These are phyloP conservation scores for Prunus kanzakura DNA, from an alignment of 306 rosid species.

Conservation along the genomic window DNA sequence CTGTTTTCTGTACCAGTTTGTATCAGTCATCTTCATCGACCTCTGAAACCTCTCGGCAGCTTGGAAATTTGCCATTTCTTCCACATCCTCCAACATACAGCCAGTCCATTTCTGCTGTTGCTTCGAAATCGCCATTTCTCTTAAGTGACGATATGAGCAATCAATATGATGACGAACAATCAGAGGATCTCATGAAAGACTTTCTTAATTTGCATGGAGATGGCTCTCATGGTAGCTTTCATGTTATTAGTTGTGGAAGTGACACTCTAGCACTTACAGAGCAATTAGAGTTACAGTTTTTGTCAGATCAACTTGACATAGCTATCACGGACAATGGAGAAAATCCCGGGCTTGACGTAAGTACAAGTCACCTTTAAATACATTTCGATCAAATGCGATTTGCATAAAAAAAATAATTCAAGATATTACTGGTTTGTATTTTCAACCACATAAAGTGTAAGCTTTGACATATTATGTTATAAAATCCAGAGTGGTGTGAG, in stretches of 20 bases:
- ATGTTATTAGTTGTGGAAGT: conserved; percentile 21
- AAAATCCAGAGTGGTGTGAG: neutral
- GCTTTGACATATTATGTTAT: no score
- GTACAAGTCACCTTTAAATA: neutral
- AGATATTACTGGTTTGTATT: neutral
- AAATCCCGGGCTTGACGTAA: conserved; percentile 41
- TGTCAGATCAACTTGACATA: conserved; percentile 39
- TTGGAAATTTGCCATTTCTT: conserved; percentile 45
- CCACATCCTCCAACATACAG: conserved; percentile 33
- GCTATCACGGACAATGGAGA: conserved; percentile 40
- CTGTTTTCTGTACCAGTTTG: conserved; percentile 44
- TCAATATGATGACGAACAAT: conserved; percentile 27
- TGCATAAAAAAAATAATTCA: neutral
- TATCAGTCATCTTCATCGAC: conserved; percentile 39
- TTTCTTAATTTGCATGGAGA: conserved; percentile 31
- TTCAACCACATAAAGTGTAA: neutral
- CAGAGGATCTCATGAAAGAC: conserved; percentile 34
- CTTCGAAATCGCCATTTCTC: conserved; percentile 16
- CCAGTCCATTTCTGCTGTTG: conserved; percentile 28
- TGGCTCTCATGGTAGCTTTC: conserved; percentile 23
- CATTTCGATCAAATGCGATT: neutral
- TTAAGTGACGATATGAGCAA: conserved; percentile 17
- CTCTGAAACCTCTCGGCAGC: conserved; percentile 36
- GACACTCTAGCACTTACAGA: conserved; percentile 30
- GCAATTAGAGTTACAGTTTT: conserved; percentile 34